Conservation (phyloP, 495 filamentous ascomycete genomes). For the Hypomontagnella monticulosa region DNA sequence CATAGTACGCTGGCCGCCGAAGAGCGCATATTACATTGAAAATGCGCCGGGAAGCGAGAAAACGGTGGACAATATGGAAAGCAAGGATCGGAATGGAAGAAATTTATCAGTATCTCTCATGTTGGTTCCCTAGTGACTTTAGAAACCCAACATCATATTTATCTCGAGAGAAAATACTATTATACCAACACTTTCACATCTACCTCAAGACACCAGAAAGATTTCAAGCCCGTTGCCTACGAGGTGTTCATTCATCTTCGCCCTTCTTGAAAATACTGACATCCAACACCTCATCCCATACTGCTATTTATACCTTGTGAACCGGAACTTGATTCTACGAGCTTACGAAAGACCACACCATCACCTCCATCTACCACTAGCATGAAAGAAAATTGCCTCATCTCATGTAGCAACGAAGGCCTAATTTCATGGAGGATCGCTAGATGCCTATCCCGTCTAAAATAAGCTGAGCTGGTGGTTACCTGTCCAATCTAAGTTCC, state of each 20-base stretch:
- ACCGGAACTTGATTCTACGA: too few species aligned
- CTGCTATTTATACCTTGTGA: too few species aligned
- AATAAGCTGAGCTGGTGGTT: conserved; percentile 8
- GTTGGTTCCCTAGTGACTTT: neutral
- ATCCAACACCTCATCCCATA: too few species aligned
- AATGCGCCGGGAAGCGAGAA: conserved; percentile 14
- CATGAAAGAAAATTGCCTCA: conserved; percentile 17
- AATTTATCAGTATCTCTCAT: neutral
- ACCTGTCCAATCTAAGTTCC: neutral
- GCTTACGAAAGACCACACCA: too few species aligned
- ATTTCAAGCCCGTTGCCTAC: too few species aligned
- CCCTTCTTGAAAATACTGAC: too few species aligned
- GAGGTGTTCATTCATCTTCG: too few species aligned
- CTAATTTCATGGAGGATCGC: neutral
- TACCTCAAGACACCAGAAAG: neutral
- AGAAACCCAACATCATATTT: neutral
- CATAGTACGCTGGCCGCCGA: conserved; percentile 31
- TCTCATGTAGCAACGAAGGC: conserved; percentile 1
- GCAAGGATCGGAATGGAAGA: conserved; percentile 24
- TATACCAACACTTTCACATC: neutral
- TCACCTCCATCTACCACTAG: neutral
- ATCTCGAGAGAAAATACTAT: neutral
- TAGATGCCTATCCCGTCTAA: neutral
- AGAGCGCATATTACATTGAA: conserved; percentile 31
- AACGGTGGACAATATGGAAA: conserved; percentile 22